Conservation (phyloP, 148 eudicot species). For the Spergularia bocconei region DNA sequence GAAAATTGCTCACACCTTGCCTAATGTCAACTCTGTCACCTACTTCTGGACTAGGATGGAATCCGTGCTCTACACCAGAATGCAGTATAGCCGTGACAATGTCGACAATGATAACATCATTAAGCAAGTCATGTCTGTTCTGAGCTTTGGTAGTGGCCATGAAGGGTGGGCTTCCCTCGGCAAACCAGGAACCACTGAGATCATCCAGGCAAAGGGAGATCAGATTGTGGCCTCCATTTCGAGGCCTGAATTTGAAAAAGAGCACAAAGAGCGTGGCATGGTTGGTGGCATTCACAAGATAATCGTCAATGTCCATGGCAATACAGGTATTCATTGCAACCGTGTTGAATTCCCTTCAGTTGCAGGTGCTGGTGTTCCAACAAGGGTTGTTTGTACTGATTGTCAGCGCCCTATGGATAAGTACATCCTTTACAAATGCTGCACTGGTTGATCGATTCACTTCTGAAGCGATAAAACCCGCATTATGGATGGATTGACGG, state of each 20-base stretch:
- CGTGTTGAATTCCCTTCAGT: conserved; percentile 62
- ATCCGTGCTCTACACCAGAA: conserved; percentile 74
- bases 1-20: conserved; percentile 40
- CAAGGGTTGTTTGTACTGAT: conserved; percentile 51
- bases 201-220: conserved; percentile 51
- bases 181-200: conserved; percentile 43
- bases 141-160: conserved; percentile 66
- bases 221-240: conserved; percentile 27
- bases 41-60: conserved; percentile 79
- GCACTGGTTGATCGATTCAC: conserved; percentile 54
- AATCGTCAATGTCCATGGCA: conserved; percentile 24
- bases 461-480: background rate
- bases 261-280: conserved; percentile 37
- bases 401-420: conserved; percentile 77
- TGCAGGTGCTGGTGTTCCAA: conserved; percentile 34
- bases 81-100: conserved; percentile 44
- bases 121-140: conserved; percentile 56
- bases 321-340: conserved; percentile 70
- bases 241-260: conserved; percentile 39
- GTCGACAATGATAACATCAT: conserved; percentile 50
- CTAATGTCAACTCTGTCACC: conserved; percentile 43
- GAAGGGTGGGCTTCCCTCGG: conserved; percentile 65
- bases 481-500: background rate
- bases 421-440: conserved; percentile 83
- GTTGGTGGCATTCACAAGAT: conserved; percentile 37